These are phyloP conservation scores for Phaeosphaeriaceae sp. DNA, from an alignment of 2,329 filamentous ascomycete genomes.

Conservation along the genomic window DNA sequence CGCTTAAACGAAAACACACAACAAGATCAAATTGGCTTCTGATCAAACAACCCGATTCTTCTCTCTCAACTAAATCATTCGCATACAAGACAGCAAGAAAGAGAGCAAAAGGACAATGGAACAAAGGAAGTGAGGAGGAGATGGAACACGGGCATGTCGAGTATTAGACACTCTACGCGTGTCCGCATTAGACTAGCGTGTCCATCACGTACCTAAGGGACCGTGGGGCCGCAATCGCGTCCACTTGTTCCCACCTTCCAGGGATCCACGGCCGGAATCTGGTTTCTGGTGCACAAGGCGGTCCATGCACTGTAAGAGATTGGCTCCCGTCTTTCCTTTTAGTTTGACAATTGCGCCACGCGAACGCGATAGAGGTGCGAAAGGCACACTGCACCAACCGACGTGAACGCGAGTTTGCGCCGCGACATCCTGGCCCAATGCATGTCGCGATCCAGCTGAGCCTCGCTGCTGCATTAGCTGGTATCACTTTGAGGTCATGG, in stretches of 20 bases:
- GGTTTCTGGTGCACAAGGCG: slow-evolving; percentile 16
- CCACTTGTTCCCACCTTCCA: slow-evolving; percentile 20
- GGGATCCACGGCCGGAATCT: slow-evolving; percentile 15
- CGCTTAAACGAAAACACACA: background rate
- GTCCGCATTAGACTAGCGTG: slow-evolving; percentile 31
- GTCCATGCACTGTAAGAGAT: slow-evolving; percentile 21
- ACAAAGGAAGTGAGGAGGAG: slow-evolving; percentile 7
- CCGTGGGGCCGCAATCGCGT: slow-evolving; percentile 25
- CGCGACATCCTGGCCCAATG: slow-evolving; percentile 21
- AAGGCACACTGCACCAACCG: slow-evolving; percentile 3
- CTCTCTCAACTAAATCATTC: background rate
- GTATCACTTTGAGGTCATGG: slow-evolving; percentile 4
- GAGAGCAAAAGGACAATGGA: slow-evolving; percentile 13
- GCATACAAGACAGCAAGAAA: background rate
- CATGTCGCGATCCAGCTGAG: slow-evolving; percentile 8
- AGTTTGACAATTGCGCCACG: slow-evolving; percentile 2
- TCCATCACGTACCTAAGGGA: slow-evolving; percentile 22
- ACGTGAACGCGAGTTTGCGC: slow-evolving; percentile 22
- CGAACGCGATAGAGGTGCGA: slow-evolving; percentile 32
- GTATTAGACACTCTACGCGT: slow-evolving; percentile 34
- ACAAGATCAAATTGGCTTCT: background rate
- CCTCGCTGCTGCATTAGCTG: background rate
- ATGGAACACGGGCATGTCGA: slow-evolving; percentile 12
- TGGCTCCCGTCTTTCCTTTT: slow-evolving; percentile 8
- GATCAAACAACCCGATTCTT: too few relatives aligned